A percentile compares a stretch with the other conserved stretches of the same genome.
Conservation (phyloP, 805 yeast genomes). For the Blastobotrys mokoenaii region DNA sequence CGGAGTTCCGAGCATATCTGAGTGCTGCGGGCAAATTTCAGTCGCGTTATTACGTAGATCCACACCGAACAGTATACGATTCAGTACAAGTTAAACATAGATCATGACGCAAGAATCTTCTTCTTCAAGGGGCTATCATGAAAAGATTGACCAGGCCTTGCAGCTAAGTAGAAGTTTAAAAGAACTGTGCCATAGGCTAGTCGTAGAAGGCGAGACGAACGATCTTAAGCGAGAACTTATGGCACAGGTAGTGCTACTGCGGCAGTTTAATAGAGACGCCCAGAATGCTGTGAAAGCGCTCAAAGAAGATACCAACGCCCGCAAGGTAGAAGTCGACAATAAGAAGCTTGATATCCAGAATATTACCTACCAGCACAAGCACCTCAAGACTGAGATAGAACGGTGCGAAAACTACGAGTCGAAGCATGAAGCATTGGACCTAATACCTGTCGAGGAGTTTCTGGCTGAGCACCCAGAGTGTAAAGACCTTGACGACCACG, state of each 20-base stretch:
- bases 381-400: constrained; percentile 18
- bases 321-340: constrained; percentile 15
- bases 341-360: constrained; percentile 20
- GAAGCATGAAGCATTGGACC: constrained; percentile 15
- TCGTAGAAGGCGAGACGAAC: too few relatives aligned
- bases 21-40: too few relatives aligned
- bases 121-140: too few relatives aligned
- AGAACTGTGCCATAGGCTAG: too few relatives aligned
- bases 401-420: constrained; percentile 12
- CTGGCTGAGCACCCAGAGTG: constrained; percentile 15
- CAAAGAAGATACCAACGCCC: constrained; percentile 15
- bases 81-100: too few relatives aligned
- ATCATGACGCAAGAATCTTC: too few relatives aligned
- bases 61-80: too few relatives aligned
- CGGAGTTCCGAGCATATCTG: too few relatives aligned
- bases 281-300: constrained; percentile 12
- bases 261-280: constrained; percentile 14
- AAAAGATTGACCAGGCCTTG: too few relatives aligned
- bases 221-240: constrained; percentile 5
- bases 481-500: constrained; percentile 10
- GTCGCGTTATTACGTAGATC: too few relatives aligned
- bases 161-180: too few relatives aligned
- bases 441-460: constrained; percentile 18
- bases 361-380: constrained; percentile 20
- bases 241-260: constrained; percentile 11